A percentile compares a stretch with the other conserved stretches of the same genome.
phyloP scores from a whole-genome alignment of 306 rosid genomes.

The Acacia acuminata region DNA sequence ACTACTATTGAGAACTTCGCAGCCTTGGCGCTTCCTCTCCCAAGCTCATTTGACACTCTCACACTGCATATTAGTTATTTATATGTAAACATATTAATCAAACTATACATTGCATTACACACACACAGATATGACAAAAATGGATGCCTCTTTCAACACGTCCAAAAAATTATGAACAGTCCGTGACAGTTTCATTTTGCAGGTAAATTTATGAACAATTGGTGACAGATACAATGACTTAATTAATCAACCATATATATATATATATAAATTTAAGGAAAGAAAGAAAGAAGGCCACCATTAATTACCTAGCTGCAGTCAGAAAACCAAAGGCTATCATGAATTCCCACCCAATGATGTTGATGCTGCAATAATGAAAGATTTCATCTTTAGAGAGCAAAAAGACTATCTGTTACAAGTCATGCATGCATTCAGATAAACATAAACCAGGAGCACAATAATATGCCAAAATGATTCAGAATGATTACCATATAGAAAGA shows the following conservation, averaged over 20 bases:
- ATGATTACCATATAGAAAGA: conserved; percentile 54
- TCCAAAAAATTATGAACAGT: background rate
- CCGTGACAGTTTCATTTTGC: background rate
- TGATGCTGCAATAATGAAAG: conserved; percentile 40
- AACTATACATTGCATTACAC: too few species aligned
- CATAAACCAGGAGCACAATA: background rate
- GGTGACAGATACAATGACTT: background rate
- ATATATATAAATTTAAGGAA: too few species aligned
- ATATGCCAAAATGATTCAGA: background rate
- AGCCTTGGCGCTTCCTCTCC: conserved; percentile 50
- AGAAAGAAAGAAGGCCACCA: background rate
- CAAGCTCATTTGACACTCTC: conserved; percentile 59
- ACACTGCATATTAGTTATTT: conserved; percentile 36
- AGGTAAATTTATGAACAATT: background rate
- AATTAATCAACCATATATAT: background rate
- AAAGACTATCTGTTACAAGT: background rate
- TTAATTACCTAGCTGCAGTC: conserved; percentile 49
- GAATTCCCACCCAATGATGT: conserved; percentile 62
- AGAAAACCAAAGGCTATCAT: conserved; percentile 61
- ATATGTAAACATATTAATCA: background rate
- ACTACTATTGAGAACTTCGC: conserved; percentile 48
- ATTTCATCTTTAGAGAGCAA: background rate
- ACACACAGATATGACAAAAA: background rate
- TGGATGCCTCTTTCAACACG: too few species aligned
- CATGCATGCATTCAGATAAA: background rate